phyloP scores from a whole-genome alignment of 2,329 filamentous ascomycete genomes.

The Dactylellina sp. region DNA sequence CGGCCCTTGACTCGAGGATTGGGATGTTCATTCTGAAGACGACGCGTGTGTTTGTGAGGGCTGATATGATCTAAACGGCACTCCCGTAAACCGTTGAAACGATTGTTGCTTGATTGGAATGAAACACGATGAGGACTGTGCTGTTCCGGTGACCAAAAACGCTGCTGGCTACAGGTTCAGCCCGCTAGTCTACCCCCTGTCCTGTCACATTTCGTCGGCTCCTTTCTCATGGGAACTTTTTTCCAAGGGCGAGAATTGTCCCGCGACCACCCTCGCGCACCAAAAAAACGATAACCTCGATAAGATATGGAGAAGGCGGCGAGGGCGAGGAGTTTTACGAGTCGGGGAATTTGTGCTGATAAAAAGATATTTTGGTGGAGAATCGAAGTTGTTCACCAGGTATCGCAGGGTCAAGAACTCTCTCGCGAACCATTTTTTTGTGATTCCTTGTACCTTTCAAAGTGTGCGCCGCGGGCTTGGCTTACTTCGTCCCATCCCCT shows the following conservation, averaged over 20 bases:
- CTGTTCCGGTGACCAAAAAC: slow-evolving; percentile 44
- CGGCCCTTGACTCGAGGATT: slow-evolving; percentile 10
- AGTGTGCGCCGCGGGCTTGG: slow-evolving; percentile 12
- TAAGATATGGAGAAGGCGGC: too few species aligned
- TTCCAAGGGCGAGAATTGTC: slow-evolving; percentile 6
- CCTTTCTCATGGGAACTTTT: slow-evolving; percentile 5
- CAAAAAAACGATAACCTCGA: too few species aligned
- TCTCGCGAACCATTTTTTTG: not conserved
- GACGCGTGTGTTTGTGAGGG: slow-evolving; percentile 3
- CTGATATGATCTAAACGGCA: not conserved
- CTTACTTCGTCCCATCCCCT: slow-evolving; percentile 39
- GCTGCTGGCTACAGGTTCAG: slow-evolving; percentile 46
- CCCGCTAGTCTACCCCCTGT: slow-evolving; percentile 48
- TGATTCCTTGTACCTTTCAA: slow-evolving; percentile 8
- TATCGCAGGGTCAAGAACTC: too few species aligned
- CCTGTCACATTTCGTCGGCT: slow-evolving; percentile 46
- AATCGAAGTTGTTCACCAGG: too few species aligned
- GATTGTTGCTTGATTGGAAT: slow-evolving; percentile 51
- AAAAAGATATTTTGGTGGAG: too few species aligned
- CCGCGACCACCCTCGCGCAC: not conserved
- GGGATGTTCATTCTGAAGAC: not conserved
- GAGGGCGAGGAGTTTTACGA: too few species aligned
- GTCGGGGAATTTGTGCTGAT: too few species aligned
- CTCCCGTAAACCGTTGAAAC: slow-evolving; percentile 40
- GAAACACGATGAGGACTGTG: slow-evolving; percentile 53